Percentiles rank a stretch among this genome's conserved stretches.
These are phyloP conservation scores for Saccharomyces cerevisiae DNA, from an alignment of 805 yeast genomes.

Conservation along the genomic window DNA sequence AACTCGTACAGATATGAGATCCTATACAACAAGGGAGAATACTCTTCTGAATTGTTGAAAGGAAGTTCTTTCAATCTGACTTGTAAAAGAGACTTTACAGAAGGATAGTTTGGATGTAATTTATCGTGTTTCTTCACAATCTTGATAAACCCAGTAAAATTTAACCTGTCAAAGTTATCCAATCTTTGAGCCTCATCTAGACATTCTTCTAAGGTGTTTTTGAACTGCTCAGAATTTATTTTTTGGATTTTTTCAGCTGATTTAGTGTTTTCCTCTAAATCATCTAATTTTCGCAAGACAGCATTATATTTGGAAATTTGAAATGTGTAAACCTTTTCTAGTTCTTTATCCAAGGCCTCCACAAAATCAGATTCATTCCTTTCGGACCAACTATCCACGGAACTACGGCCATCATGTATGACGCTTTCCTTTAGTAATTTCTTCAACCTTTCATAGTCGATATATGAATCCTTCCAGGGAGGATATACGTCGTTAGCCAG, in stretches of 20 bases:
- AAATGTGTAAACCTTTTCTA: slow-evolving; percentile 71
- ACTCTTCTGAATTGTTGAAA: slow-evolving; percentile 89
- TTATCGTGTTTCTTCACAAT: slow-evolving; percentile 95
- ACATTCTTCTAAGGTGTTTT: slow-evolving; percentile 61
- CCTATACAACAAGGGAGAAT: slow-evolving; percentile 81
- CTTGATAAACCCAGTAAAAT: slow-evolving; percentile 90
- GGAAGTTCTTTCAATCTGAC: slow-evolving; percentile 84
- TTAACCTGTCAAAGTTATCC: slow-evolving; percentile 82
- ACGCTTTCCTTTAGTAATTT: slow-evolving; percentile 63
- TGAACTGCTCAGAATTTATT: slow-evolving; percentile 56
- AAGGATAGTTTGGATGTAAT: slow-evolving; percentile 66
- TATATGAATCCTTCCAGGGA: slow-evolving; percentile 78
- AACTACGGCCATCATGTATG: slow-evolving; percentile 21
- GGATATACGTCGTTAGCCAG: slow-evolving; percentile 72
- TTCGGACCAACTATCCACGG: slow-evolving; percentile 48
- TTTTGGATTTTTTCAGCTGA: slow-evolving; percentile 29
- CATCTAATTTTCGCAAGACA: slow-evolving; percentile 54
- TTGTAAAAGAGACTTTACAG: slow-evolving; percentile 80
- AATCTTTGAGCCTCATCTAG: slow-evolving; percentile 72
- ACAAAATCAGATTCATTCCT: slow-evolving; percentile 67
- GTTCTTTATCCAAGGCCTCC: slow-evolving; percentile 53
- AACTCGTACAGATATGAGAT: slow-evolving; percentile 74
- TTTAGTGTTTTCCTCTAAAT: slow-evolving; percentile 53
- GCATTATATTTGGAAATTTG: slow-evolving; percentile 60
- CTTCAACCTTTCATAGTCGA: slow-evolving; percentile 58